These are phyloP conservation scores for Stagonosporopsis rhizophila DNA, from an alignment of 2,329 filamentous ascomycete species.

Conservation along the genomic window DNA sequence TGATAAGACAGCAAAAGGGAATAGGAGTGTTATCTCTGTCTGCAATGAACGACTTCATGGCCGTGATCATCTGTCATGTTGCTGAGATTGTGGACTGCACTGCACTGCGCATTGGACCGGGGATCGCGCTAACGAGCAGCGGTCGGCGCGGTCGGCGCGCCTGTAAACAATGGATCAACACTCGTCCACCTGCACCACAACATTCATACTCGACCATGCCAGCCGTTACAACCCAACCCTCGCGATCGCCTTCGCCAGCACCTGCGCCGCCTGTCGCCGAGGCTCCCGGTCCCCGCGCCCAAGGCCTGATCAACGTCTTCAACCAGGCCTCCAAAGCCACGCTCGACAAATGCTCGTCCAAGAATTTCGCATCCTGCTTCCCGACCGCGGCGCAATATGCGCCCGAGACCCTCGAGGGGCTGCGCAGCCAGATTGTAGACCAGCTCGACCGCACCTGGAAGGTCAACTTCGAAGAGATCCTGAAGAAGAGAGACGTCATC, in stretches of 20 bases:
- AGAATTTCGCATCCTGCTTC: slow-evolving; percentile 69
- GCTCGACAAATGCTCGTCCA: slow-evolving; percentile 66
- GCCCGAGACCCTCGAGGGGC: slow-evolving; percentile 61
- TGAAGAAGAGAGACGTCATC: slow-evolving; percentile 64
- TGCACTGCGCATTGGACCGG: too few species aligned
- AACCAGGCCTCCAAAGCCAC: slow-evolving; percentile 65
- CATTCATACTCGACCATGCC: slow-evolving; percentile 37
- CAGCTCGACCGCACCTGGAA: slow-evolving; percentile 65
- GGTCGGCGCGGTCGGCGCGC: slow-evolving; percentile 11
- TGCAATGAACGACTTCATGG: too few species aligned
- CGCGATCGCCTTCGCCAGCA: slow-evolving; percentile 59
- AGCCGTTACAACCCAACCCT: slow-evolving; percentile 35
- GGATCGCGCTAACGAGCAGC: slow-evolving; percentile 8
- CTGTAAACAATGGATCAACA: slow-evolving; percentile 15
- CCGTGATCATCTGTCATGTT: too few species aligned
- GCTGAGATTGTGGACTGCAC: too few species aligned
- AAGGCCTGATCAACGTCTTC: slow-evolving; percentile 67
- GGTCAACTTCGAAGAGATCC: slow-evolving; percentile 67
- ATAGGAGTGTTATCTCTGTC: too few species aligned
- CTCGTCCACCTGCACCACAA: slow-evolving; percentile 5
- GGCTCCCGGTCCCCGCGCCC: slow-evolving; percentile 66
- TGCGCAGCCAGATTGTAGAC: slow-evolving; percentile 66
- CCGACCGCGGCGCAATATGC: slow-evolving; percentile 67
- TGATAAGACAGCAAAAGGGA: too few species aligned
- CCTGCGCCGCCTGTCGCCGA: slow-evolving; percentile 61